Percentiles rank a stretch among this genome's conserved stretches.
Evolutionary conservation across 208 protist species (phyloP).

Genomic region (Trypanosoma lewisi): DNA sequence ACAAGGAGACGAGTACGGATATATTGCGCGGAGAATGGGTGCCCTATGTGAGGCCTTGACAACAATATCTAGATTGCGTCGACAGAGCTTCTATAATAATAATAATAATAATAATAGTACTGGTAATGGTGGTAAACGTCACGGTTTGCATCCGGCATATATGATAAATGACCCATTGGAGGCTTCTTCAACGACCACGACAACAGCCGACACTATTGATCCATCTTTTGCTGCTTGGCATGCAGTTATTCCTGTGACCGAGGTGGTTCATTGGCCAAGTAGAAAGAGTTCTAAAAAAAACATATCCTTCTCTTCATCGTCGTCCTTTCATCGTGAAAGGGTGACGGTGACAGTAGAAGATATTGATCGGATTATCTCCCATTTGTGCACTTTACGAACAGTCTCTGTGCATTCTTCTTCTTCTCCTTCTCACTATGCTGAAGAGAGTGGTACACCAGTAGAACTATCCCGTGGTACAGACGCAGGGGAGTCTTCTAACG

Average conservation of each 20-base stretch:
- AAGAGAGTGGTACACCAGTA: neutral
- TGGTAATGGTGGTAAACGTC: no score
- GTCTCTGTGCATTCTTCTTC: neutral
- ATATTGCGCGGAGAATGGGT: slow-evolving; percentile 14
- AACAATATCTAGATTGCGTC: neutral
- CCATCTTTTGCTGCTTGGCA: slow-evolving; percentile 15
- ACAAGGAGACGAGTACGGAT: slow-evolving; percentile 17
- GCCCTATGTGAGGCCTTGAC: slow-evolving; percentile 22
- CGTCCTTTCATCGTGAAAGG: neutral
- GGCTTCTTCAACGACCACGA: neutral
- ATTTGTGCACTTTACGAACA: neutral
- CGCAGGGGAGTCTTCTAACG: neutral
- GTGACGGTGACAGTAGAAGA: slow-evolving; percentile 6
- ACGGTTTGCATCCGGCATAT: neutral
- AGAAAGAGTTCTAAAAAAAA: neutral
- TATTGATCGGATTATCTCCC: slow-evolving; percentile 5
- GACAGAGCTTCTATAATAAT: neutral
- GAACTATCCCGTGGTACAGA: neutral
- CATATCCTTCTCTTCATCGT: neutral
- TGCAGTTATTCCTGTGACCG: slow-evolving; percentile 8
- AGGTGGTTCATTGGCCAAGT: neutral
- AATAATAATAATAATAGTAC: neutral
- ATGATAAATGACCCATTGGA: neutral
- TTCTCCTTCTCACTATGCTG: no score
- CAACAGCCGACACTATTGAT: neutral